Conservation (phyloP, 1,284 basidiomycete genomes). For the Acaromyces ingoldii region DNA sequence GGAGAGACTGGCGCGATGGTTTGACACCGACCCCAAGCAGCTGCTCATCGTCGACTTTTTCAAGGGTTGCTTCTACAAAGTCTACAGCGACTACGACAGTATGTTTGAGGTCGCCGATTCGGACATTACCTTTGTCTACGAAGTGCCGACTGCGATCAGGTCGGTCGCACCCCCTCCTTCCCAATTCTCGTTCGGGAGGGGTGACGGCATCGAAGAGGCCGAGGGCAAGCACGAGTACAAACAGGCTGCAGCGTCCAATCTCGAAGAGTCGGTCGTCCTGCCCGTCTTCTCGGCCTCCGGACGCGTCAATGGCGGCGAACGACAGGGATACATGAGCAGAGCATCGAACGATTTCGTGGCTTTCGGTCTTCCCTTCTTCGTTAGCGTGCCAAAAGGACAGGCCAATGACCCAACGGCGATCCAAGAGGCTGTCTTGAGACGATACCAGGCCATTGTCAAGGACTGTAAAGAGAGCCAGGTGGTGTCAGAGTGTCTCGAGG, state of each 20-base stretch:
- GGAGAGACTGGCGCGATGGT: conserved; percentile 26
- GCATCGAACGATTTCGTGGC: conserved; percentile 10
- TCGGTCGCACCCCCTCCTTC: neutral
- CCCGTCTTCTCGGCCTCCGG: conserved; percentile 36
- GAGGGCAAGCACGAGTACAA: neutral
- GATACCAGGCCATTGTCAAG: neutral
- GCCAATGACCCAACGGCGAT: conserved; percentile 24
- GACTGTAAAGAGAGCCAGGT: neutral
- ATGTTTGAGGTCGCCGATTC: conserved; percentile 34
- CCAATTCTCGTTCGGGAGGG: no score
- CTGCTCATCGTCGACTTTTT: conserved; percentile 3
- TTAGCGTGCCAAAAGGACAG: conserved; percentile 27
- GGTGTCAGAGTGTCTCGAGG: neutral
- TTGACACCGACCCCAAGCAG: conserved; percentile 17
- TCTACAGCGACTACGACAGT: conserved; percentile 43
- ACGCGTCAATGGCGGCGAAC: neutral
- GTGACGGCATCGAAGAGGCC: neutral
- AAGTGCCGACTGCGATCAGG: conserved; percentile 21
- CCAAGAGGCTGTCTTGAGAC: conserved; percentile 20
- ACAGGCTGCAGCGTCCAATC: neutral
- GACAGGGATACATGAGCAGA: conserved; percentile 10
- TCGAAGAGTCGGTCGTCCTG: conserved; percentile 29
- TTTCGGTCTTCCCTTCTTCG: conserved; percentile 45
- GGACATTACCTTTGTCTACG: conserved; percentile 44
- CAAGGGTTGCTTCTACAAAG: conserved; percentile 25